Base-by-base conservation (phyloP, 495 filamentous ascomycete genomes). In the Hypoxylon fragiforme region DNA sequence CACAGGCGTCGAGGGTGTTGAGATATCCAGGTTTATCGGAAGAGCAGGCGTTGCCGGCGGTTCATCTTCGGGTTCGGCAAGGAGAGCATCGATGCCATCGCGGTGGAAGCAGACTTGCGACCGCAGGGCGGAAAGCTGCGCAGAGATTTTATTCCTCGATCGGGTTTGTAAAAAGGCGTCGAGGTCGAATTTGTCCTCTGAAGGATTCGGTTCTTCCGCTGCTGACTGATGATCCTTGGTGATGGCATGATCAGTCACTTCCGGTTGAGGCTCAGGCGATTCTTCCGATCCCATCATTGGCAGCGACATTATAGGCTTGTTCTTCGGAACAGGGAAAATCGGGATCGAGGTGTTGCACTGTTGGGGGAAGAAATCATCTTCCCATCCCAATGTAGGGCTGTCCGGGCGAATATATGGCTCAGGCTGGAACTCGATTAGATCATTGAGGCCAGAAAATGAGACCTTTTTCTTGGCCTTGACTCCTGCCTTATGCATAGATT, bases 391-490 rank as follows among this genome's bases (percentile, higher is more conserved):
- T 0, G 73, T 77, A 12, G 73, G 74, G 14, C 73, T 74, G 50
- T 80, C 73, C 1, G 76, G 72, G 21, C 74, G 73, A 53, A 77
- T 66, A 14, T 71, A 63, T 8, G 77, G 75, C 50, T 77, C 73
- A 0, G 65, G 55, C 19, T 64, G 49, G 48, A 69, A 65, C 39
- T 65, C 62, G 34, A 67, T 55, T 18, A 68, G 55, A 36, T 73
- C 64, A 2, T 72, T 60, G 6, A 73, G 62, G 30, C 73, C 65
- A 3, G 72, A 78, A 57, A 81, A 81, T 4, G 77, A 78, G 0
- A 82, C 79, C 60, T 77, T 79, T 67, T 81, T 82, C 54, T 76
- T 78, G 3, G 64, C 47, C 24, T 63, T 68, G 14, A 37, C 49
- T 19, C 12, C 36, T 4, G 35, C 14, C 22, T 34, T 53, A 12